phyloP scores from a whole-genome alignment of 768 basidiomycete species.

The Mrakia gelida region DNA sequence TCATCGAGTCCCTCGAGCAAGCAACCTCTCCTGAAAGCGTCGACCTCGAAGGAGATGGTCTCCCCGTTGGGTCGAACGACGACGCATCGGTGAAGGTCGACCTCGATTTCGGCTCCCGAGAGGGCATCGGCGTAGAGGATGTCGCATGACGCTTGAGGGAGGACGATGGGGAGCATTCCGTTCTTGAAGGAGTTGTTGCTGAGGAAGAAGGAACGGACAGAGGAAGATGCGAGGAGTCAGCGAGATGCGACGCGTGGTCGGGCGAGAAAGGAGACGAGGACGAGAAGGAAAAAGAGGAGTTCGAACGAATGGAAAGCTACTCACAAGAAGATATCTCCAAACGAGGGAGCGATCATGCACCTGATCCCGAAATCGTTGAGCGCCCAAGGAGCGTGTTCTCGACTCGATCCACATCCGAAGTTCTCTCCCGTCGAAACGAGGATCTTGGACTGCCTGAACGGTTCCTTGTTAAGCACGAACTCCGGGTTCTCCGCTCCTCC shows the following conservation, averaged over 20 bases:
- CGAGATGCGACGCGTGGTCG: neutral
- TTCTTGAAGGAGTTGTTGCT: conserved; percentile 76
- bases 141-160: conserved; percentile 67
- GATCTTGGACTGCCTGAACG: conserved; percentile 69
- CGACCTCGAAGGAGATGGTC: conserved; percentile 70
- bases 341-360: conserved; percentile 79
- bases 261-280: conserved; percentile 15
- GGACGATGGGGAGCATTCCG: conserved; percentile 75
- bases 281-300: neutral
- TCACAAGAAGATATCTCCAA: conserved; percentile 77
- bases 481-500: conserved; percentile 68
- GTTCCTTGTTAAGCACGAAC: conserved; percentile 76
- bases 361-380: conserved; percentile 82
- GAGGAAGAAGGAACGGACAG: neutral
- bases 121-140: conserved; percentile 72
- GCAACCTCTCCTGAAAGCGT: conserved; percentile 88
- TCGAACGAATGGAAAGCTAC: conserved; percentile 11
- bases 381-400: conserved; percentile 79
- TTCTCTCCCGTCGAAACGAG: conserved; percentile 80
- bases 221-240: neutral
- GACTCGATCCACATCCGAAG: conserved; percentile 85
- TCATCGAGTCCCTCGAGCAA: conserved; percentile 94
- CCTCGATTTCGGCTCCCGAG: conserved; percentile 68
- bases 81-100: conserved; percentile 78
- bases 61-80: conserved; percentile 65